phyloP scores from a whole-genome alignment of 2,329 filamentous ascomycete genomes.

The Fusarium sp. region DNA sequence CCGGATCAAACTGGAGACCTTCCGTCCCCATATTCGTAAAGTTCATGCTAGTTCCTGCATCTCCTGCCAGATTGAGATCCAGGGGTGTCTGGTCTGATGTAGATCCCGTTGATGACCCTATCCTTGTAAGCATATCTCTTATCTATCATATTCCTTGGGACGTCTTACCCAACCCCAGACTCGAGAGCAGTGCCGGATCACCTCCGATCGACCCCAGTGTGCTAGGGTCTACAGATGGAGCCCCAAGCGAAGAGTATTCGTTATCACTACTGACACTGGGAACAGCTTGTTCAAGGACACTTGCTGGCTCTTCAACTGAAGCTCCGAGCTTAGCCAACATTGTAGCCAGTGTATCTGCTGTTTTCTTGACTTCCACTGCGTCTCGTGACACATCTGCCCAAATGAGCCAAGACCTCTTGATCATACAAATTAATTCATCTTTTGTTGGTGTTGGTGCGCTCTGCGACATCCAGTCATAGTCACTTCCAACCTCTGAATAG shows the following conservation, averaged over 20 bases:
- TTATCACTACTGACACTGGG: slow-evolving; percentile 4
- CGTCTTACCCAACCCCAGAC: slow-evolving; percentile 37
- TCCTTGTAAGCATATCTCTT: slow-evolving; percentile 22
- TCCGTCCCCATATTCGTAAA: slow-evolving; percentile 33
- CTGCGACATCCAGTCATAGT: slow-evolving; percentile 48
- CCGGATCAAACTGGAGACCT: slow-evolving; percentile 46
- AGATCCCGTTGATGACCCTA: slow-evolving; percentile 32
- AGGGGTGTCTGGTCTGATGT: slow-evolving; percentile 32
- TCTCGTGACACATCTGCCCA: slow-evolving; percentile 54
- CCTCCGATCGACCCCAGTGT: slow-evolving; percentile 30
- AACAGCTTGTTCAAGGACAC: neutral
- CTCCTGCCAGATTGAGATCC: slow-evolving; percentile 28
- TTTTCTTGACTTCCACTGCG: slow-evolving; percentile 55
- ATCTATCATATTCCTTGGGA: neutral
- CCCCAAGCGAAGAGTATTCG: slow-evolving; percentile 28
- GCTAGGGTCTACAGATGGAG: slow-evolving; percentile 33
- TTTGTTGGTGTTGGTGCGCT: slow-evolving; percentile 47
- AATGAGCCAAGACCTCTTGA: slow-evolving; percentile 54
- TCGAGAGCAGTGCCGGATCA: slow-evolving; percentile 33
- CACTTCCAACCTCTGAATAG: slow-evolving; percentile 49
- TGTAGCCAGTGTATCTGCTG: slow-evolving; percentile 54
- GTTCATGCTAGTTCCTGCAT: slow-evolving; percentile 32
- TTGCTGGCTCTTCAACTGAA: slow-evolving; percentile 36
- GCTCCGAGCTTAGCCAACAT: slow-evolving; percentile 56
- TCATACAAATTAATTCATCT: slow-evolving; percentile 51